A percentile compares a stretch with the other conserved stretches of the same genome.
Conservation (phyloP, 768 basidiomycete genomes). For the Trametes cubensis region DNA sequence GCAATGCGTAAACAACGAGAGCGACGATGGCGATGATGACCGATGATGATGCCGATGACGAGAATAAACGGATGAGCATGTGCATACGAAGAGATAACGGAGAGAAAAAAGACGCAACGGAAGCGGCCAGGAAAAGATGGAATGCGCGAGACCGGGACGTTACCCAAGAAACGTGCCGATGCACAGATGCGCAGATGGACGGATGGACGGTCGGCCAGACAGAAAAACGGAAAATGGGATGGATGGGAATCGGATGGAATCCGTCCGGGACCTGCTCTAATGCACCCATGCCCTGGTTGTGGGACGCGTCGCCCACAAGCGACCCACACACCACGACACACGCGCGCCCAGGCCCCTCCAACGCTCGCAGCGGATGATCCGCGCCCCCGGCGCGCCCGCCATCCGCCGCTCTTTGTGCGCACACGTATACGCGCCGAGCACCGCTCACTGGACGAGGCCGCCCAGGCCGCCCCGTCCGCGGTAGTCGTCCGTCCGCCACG, state of each 20-base stretch:
- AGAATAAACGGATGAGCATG: conserved; percentile 8
- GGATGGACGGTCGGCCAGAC: too few species aligned
- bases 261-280: too few species aligned
- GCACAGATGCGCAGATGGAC: too few species aligned
- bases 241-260: background rate
- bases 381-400: background rate
- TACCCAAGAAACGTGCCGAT: background rate
- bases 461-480: conserved; percentile 15
- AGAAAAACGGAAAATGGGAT: too few species aligned
- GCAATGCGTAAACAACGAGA: background rate
- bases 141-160: background rate
- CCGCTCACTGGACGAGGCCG: conserved; percentile 20
- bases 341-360: too few species aligned
- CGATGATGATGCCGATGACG: background rate
- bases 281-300: background rate
- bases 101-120: background rate
- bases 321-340: too few species aligned
- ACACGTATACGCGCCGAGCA: background rate
- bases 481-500: conserved; percentile 13
- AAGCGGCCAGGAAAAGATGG: background rate
- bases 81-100: background rate
- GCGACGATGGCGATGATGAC: too few species aligned
- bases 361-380: background rate
- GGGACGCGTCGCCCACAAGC: too few species aligned
- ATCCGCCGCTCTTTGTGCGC: too few species aligned